Evolutionary conservation across 1,284 basidiomycete genomes (phyloP).

Genomic region (Chondrostereum purpureum): DNA sequence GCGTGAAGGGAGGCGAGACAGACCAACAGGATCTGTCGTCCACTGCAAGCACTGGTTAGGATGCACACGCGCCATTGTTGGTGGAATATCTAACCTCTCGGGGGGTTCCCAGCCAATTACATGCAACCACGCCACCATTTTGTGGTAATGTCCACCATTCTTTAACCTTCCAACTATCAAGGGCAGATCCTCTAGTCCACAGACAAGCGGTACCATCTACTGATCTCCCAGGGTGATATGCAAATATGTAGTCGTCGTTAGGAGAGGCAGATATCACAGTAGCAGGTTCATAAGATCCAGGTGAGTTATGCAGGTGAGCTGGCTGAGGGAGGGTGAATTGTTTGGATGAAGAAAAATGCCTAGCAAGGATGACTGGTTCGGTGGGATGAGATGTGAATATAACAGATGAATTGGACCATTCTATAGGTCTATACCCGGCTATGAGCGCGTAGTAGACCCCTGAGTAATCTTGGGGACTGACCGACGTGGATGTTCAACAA

Average conservation of each 20-base stretch:
- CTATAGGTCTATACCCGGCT: constrained; percentile 44
- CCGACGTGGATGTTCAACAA: constrained; percentile 52
- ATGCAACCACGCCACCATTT: constrained; percentile 52
- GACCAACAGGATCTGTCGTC: constrained; percentile 33
- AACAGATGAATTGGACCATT: constrained; percentile 62
- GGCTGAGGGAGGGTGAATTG: constrained; percentile 56
- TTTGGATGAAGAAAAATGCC: constrained; percentile 61
- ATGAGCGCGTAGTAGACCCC: constrained; percentile 7
- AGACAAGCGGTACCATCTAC: constrained; percentile 55
- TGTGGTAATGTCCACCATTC: constrained; percentile 50
- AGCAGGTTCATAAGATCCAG: constrained; percentile 52
- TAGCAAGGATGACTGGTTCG: constrained; percentile 52
- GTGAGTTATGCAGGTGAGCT: constrained; percentile 34
- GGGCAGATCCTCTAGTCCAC: constrained; percentile 50
- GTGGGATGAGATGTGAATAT: constrained; percentile 62
- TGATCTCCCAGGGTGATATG: constrained; percentile 59
- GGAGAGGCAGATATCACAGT: constrained; percentile 54
- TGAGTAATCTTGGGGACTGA: constrained; percentile 3
- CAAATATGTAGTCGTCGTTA: constrained; percentile 59
- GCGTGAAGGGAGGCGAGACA: constrained; percentile 42
- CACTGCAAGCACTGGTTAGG: constrained; percentile 33
- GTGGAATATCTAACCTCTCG: constrained; percentile 44
- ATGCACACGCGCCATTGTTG: constrained; percentile 4
- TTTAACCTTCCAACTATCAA: constrained; percentile 57
- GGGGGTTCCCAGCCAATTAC: constrained; percentile 51